phyloP scores from a whole-genome alignment of 495 filamentous ascomycete species.

The Neurospora sp. region DNA sequence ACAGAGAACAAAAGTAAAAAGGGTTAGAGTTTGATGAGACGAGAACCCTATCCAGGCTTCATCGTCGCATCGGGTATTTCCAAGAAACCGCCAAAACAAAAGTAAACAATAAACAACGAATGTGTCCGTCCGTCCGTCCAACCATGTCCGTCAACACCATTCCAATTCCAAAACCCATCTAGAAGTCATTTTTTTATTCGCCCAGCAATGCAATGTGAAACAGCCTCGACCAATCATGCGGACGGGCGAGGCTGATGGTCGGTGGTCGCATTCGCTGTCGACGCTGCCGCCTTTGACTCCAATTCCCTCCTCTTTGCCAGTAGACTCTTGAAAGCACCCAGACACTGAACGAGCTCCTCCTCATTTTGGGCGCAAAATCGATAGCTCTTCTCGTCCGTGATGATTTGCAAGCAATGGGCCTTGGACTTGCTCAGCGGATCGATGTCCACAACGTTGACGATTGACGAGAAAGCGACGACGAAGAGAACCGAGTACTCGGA shows the following conservation, averaged over 20 bases:
- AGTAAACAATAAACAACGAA: not conserved
- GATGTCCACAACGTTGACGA: slow-evolving; percentile 89
- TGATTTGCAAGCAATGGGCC: slow-evolving; percentile 80
- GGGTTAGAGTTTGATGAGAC: not conserved
- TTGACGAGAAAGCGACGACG: slow-evolving; percentile 65
- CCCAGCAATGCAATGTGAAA: not conserved
- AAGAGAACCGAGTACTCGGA: slow-evolving; percentile 80
- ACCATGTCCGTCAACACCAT: not conserved
- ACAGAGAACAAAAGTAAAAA: not conserved
- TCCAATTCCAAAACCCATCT: not conserved
- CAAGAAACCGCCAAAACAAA: not conserved
- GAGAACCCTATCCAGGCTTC: not conserved
- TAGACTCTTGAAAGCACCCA: slow-evolving; percentile 85
- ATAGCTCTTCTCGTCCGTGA: slow-evolving; percentile 88
- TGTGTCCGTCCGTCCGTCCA: not conserved
- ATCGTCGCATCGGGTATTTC: not conserved
- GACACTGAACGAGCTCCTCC: slow-evolving; percentile 70
- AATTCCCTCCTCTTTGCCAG: slow-evolving; percentile 57
- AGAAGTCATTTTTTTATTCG: not conserved
- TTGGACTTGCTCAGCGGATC: slow-evolving; percentile 80
- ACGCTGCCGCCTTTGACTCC: slow-evolving; percentile 30
- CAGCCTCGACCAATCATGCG: not conserved
- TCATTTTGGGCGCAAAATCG: slow-evolving; percentile 77
- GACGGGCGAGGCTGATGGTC: not conserved
- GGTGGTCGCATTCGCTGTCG: slow-evolving; percentile 8